Percentiles rank a stretch among this genome's conserved stretches.
These are phyloP conservation scores for Kwoniella bestiolae DNA, from an alignment of 768 basidiomycete species.

Conservation along the genomic window DNA sequence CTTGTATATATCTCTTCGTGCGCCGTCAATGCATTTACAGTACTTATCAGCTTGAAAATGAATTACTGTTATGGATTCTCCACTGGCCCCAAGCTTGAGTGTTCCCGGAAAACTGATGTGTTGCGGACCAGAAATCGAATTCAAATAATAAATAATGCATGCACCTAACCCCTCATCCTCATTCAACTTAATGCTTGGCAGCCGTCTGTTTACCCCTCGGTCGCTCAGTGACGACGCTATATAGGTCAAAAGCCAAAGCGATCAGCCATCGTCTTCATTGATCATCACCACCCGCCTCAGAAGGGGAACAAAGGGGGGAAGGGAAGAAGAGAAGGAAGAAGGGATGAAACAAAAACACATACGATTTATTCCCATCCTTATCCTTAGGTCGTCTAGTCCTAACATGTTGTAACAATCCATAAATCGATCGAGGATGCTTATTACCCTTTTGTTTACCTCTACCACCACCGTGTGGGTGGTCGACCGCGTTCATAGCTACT, in stretches of 20 bases:
- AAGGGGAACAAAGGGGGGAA: background rate
- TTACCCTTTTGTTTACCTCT: constrained; percentile 96
- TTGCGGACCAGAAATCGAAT: no score
- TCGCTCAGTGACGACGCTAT: constrained; percentile 55
- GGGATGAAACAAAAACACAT: constrained; percentile 19
- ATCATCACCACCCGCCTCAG: no score
- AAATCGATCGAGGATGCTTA: constrained; percentile 88
- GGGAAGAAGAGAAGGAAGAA: background rate
- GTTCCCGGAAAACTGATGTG: no score
- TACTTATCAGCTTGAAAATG: no score
- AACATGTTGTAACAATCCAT: constrained; percentile 91
- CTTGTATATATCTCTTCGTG: no score
- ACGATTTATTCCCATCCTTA: constrained; percentile 77
- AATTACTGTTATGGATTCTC: no score
- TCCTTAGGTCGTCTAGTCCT: constrained; percentile 86
- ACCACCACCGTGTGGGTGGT: constrained; percentile 84
- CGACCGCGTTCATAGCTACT: constrained; percentile 94
- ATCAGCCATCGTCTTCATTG: background rate
- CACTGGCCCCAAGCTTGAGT: no score
- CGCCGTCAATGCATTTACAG: no score
- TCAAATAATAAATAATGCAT: no score
- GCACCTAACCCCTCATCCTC: no score
- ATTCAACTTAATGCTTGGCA: constrained; percentile 34
- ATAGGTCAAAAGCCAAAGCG: background rate
- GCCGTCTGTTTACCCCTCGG: constrained; percentile 48